phyloP scores from a whole-genome alignment of 1,139 yeast species.

The Geotrichum carabidarum region DNA sequence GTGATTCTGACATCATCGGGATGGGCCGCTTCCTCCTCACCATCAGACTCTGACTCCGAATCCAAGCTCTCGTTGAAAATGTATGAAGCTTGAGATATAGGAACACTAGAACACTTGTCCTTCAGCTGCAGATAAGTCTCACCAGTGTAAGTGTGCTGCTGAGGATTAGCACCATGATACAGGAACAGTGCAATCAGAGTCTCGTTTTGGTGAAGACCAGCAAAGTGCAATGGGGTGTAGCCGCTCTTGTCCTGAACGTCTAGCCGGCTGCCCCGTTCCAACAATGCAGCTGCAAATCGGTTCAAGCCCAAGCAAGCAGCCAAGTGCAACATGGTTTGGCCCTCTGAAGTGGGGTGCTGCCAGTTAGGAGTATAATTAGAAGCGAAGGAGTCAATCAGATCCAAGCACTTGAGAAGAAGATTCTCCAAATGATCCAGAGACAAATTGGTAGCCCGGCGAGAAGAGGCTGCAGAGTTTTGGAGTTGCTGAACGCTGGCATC shows the following conservation, averaged over 20 bases:
- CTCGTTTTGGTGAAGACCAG: conserved; percentile 64
- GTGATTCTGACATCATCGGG: neutral
- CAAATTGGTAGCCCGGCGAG: conserved; percentile 17
- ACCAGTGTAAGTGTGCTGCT: conserved; percentile 51
- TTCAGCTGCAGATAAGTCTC: conserved; percentile 45
- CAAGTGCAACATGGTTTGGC: conserved; percentile 80
- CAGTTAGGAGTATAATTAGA: conserved; percentile 57
- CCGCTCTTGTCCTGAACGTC: conserved; percentile 70
- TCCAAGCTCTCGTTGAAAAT: neutral
- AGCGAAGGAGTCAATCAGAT: conserved; percentile 56
- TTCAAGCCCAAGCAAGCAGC: conserved; percentile 66
- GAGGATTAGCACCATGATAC: conserved; percentile 58
- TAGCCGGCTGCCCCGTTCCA: conserved; percentile 68
- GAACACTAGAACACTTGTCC: conserved; percentile 35
- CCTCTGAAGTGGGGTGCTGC: conserved; percentile 68
- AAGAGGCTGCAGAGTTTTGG: conserved; percentile 1
- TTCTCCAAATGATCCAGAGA: conserved; percentile 53
- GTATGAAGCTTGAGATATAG: neutral
- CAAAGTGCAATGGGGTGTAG: conserved; percentile 75
- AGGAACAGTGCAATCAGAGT: conserved; percentile 51
- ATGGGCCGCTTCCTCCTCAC: conserved; percentile 26
- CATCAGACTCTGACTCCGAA: conserved; percentile 27
- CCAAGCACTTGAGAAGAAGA: conserved; percentile 58
- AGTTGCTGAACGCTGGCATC: conserved; percentile 4
- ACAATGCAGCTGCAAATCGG: conserved; percentile 53